Conservation (phyloP, 805 yeast genomes). For the Lachancea waltii region DNA sequence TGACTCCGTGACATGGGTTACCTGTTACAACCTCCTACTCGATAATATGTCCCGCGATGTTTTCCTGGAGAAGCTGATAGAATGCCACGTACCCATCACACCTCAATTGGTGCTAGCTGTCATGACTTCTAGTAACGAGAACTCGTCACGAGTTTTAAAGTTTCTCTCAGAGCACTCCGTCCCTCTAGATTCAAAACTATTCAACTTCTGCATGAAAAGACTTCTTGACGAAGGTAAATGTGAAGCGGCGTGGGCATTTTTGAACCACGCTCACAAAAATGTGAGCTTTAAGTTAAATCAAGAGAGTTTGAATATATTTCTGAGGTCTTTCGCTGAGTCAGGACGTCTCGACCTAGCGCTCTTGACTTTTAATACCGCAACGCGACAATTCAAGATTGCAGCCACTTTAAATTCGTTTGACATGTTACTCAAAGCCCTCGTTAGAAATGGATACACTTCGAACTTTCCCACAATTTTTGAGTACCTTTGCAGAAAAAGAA, state of each 20-base stretch:
- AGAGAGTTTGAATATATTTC: conserved; percentile 27
- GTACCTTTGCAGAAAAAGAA: conserved; percentile 21
- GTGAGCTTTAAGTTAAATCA: conserved; percentile 12
- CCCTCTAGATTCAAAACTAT: conserved; percentile 21
- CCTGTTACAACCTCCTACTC: conserved; percentile 30
- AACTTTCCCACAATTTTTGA: conserved; percentile 23
- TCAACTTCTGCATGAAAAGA: conserved; percentile 24
- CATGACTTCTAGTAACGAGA: conserved; percentile 18
- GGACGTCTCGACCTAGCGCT: conserved; percentile 35
- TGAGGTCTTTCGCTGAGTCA: conserved; percentile 26
- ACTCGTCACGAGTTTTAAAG: conserved; percentile 18
- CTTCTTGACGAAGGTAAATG: conserved; percentile 26
- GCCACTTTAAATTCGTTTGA: conserved; percentile 33
- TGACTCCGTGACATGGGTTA: conserved; percentile 36
- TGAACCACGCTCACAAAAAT: conserved; percentile 15
- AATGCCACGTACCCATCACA: conserved; percentile 30
- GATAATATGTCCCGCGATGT: conserved; percentile 32
- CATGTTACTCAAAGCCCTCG: conserved; percentile 32
- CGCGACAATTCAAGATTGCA: conserved; percentile 18
- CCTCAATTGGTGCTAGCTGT: conserved; percentile 23
- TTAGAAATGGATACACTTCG: conserved; percentile 31
- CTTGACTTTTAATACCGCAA: conserved; percentile 31
- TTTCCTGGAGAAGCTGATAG: conserved; percentile 30
- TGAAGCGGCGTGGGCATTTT: conserved; percentile 28
- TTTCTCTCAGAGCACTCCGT: conserved; percentile 23